phyloP scores from a whole-genome alignment of 106 monocot species.

The Dendrobium officinale region DNA sequence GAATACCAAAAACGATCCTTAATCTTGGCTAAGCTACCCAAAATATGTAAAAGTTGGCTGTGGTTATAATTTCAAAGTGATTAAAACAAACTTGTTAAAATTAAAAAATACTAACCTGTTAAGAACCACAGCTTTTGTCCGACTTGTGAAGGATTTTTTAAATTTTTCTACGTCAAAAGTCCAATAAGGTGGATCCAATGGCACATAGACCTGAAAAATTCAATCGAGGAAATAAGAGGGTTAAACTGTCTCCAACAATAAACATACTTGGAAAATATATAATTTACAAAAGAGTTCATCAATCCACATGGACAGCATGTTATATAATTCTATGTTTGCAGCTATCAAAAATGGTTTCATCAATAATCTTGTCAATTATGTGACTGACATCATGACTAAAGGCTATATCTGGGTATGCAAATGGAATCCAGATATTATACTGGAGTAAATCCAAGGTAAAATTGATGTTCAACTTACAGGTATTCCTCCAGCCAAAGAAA shows the following conservation, averaged over 20 bases:
- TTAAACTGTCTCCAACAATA: not conserved
- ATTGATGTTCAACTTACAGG: constrained; percentile 46
- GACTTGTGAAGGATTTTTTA: constrained; percentile 50
- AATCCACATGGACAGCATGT: no score
- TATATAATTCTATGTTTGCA: no score
- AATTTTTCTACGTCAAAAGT: constrained; percentile 56
- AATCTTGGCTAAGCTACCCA: not conserved
- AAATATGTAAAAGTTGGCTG: not conserved
- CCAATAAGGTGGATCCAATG: constrained; percentile 78
- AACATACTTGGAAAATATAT: not conserved
- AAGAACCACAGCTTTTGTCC: constrained; percentile 84
- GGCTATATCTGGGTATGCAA: not conserved
- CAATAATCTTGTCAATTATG: no score
- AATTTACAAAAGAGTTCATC: no score
- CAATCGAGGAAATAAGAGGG: not conserved
- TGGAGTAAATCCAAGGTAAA: not conserved
- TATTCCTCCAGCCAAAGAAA: constrained; percentile 66
- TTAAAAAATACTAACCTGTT: constrained; percentile 56
- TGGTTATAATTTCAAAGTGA: not conserved
- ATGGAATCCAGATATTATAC: not conserved
- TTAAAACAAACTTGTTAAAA: not conserved
- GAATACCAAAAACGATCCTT: not conserved
- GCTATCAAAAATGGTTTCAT: no score
- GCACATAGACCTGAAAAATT: constrained; percentile 67
- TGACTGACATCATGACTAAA: no score